Conservation (phyloP, 257 asterid genomes). For the Thymus quinquecostatus region DNA sequence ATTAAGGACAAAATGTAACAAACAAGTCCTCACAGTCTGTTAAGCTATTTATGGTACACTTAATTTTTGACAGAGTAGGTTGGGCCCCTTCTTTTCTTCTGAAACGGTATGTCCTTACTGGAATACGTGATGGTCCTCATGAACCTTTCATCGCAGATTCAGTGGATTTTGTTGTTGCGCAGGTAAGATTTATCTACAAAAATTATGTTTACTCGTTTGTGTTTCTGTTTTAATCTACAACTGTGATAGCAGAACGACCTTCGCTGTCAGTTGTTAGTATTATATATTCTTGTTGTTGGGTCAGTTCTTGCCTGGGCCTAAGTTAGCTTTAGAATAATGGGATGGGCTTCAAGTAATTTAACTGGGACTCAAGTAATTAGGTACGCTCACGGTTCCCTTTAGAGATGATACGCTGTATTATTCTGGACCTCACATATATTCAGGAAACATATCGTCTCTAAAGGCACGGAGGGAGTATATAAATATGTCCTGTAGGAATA, state of each 20-base stretch:
- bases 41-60: constrained; percentile 24
- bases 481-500: too few relatives aligned
- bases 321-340: too few relatives aligned
- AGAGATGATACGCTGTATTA: too few relatives aligned
- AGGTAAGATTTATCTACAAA: constrained; percentile 51
- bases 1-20: background rate
- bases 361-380: too few relatives aligned
- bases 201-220: background rate
- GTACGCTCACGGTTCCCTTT: too few relatives aligned
- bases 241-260: background rate
- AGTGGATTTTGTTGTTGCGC: constrained; percentile 95
- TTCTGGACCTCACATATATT: too few relatives aligned
- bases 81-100: constrained; percentile 94
- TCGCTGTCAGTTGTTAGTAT: too few relatives aligned
- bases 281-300: too few relatives aligned
- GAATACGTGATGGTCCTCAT: constrained; percentile 92
- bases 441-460: too few relatives aligned
- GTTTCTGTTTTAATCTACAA: constrained; percentile 19
- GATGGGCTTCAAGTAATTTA: too few relatives aligned
- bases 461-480: too few relatives aligned
- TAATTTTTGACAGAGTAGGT: constrained; percentile 70
- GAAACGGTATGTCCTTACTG: constrained; percentile 84
- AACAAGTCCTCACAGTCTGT: background rate
- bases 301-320: too few relatives aligned
- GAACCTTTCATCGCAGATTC: constrained; percentile 99